Base-by-base conservation (phyloP, 1,139 yeast species). In the Protomyces lactucae-debilis region DNA sequence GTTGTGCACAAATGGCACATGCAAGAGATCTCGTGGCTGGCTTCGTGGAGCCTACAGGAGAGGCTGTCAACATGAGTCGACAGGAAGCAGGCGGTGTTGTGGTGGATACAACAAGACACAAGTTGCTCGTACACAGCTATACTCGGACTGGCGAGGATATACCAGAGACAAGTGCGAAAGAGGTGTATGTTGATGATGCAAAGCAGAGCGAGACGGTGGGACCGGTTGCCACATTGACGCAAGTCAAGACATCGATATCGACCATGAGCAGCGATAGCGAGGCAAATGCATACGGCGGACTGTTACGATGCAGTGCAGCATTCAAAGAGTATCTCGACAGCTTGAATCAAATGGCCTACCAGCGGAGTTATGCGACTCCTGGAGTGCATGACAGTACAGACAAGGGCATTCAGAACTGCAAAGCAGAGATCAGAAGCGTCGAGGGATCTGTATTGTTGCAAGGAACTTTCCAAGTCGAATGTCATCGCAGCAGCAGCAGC, bases 401-500 rank as follows among this genome's bases (percentile, higher is more conserved):
- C 25, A 43, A 43, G 39, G 57, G 57, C 9, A 59, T 59, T 1
- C 63, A 59, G 43, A 56, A 61, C n/a, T 23, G 68, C 51, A 66
- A 56, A 53, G 68, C 65, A n/a, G 70, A 68, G 36, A 66, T 68
- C 21, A 48, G 70, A 12, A 57, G 45, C 3, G 61, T 68, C 43
- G 67, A 68, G 55, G 68, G 70, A 32, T 39, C 66, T 10, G 66
- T 67, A 36, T 25, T 68, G 65, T 64, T 2, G 55, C 68, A 52
- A 57, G 61, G 25, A 46, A 48, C n/a, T 60, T 54, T 10, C 25
- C 60, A 5, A 43, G 48, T 21, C 21, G 48, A 2, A 18, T 43
- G 48, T 1, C 3, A 21, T 21, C 16, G 48, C 48, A 43, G 48
- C 43, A 37, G 43, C 48, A 43, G 23, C 23, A 21, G 18, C 18